Evolutionary conservation across 2,329 filamentous ascomycete genomes (phyloP).

Genomic region (Fusarium pilosicola): DNA sequence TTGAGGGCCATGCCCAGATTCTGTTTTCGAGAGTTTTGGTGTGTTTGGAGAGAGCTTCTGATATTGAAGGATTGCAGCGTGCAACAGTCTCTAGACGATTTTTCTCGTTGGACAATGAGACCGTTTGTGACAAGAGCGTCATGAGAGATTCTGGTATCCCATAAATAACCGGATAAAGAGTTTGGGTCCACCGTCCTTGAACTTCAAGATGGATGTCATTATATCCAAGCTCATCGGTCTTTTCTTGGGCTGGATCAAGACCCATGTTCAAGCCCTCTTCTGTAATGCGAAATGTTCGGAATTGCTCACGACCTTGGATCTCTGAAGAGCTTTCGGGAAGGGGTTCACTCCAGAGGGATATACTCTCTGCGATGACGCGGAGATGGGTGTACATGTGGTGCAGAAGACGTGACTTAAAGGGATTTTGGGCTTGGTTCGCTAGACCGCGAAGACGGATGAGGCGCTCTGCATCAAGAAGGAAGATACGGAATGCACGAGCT

Average conservation of each 20-base stretch:
- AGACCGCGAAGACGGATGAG: constrained; percentile 53
- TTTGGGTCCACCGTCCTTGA: constrained; percentile 52
- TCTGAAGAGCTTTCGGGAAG: neutral
- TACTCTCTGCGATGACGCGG: constrained; percentile 57
- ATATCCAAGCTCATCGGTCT: constrained; percentile 51
- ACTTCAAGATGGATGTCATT: constrained; percentile 56
- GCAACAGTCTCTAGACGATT: constrained; percentile 43
- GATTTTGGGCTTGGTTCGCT: constrained; percentile 46
- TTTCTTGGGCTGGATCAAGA: constrained; percentile 43
- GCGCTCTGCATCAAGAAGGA: constrained; percentile 55
- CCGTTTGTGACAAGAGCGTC: constrained; percentile 53
- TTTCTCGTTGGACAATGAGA: constrained; percentile 56
- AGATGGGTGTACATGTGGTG: constrained; percentile 60
- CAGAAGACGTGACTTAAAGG: constrained; percentile 54
- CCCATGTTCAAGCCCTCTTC: constrained; percentile 45
- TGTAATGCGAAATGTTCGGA: constrained; percentile 45
- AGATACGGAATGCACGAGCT: constrained; percentile 27
- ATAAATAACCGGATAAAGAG: constrained; percentile 57
- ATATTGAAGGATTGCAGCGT: constrained; percentile 35
- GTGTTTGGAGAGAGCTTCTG: constrained; percentile 42
- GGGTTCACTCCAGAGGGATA: constrained; percentile 30
- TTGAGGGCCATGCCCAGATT: constrained; percentile 46
- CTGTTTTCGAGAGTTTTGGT: constrained; percentile 47
- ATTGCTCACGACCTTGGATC: neutral
- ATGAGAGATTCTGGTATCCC: constrained; percentile 55